Percentiles rank a stretch among this genome's conserved stretches.
These are phyloP conservation scores for Aspergillus arachidicola DNA, from an alignment of 2,329 filamentous ascomycete species.

Conservation along the genomic window DNA sequence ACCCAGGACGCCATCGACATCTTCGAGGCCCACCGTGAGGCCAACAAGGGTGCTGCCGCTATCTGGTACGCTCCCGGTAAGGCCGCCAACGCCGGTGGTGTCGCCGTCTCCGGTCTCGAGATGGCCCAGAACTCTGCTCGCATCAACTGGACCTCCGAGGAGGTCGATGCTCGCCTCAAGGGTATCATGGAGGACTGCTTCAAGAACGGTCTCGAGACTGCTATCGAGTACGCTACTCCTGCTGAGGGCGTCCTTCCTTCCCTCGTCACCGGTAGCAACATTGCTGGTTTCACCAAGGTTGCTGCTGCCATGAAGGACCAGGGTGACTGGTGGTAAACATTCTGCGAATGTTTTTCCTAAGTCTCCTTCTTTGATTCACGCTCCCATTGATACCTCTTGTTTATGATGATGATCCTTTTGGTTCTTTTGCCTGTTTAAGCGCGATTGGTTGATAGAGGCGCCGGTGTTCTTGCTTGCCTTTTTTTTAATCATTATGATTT, in stretches of 20 bases:
- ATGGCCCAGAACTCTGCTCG: conserved; percentile 98
- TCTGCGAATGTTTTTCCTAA: conserved; percentile 10
- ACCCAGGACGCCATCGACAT: conserved; percentile 92
- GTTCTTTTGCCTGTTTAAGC: conserved; percentile 25
- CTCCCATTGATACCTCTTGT: conserved; percentile 8
- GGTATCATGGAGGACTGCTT: conserved; percentile 94
- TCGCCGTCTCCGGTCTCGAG: conserved; percentile 94
- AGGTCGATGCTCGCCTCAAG: conserved; percentile 90
- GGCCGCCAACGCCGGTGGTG: conserved; percentile 96
- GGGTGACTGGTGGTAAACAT: conserved; percentile 79
- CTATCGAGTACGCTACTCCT: conserved; percentile 80
- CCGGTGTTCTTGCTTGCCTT: conserved; percentile 18
- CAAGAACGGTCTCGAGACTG: conserved; percentile 82
- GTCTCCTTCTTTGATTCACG: background rate
- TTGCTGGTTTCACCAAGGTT: conserved; percentile 97
- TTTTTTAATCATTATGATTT: background rate
- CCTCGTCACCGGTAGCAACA: conserved; percentile 91
- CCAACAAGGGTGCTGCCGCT: conserved; percentile 65
- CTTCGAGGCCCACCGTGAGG: conserved; percentile 76
- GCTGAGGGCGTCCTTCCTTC: conserved; percentile 83
- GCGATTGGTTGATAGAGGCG: conserved; percentile 35
- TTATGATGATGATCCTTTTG: conserved; percentile 23
- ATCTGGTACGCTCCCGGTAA: conserved; percentile 98
- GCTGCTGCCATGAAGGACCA: conserved; percentile 92
- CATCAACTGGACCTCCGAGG: conserved; percentile 80